A percentile compares a stretch with the other conserved stretches of the same genome.
phyloP scores from a whole-genome alignment of 2,329 filamentous ascomycete species.

The Penicillium sp. region DNA sequence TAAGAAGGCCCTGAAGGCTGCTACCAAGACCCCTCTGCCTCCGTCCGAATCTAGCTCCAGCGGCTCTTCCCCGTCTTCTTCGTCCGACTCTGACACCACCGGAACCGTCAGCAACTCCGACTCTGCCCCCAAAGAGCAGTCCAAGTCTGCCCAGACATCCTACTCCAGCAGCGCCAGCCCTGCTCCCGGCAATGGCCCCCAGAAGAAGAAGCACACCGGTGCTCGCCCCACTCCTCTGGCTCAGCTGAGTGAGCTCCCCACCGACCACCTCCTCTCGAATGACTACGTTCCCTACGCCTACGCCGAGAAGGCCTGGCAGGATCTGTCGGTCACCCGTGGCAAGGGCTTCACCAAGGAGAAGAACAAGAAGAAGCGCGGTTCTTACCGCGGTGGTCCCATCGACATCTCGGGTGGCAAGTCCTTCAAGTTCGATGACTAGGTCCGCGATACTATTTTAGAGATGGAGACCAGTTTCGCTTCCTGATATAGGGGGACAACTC shows the following conservation, averaged over 20 bases:
- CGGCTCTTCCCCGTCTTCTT: no score
- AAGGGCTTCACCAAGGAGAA: conserved; percentile 99
- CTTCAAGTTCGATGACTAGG: conserved; percentile 86
- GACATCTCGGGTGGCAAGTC: conserved; percentile 65
- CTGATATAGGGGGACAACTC: no score
- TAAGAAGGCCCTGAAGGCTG: conserved; percentile 27
- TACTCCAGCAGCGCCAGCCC: conserved; percentile 50
- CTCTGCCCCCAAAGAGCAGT: conserved; percentile 17
- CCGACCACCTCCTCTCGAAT: conserved; percentile 70
- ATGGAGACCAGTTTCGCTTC: no score
- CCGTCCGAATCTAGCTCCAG: no score
- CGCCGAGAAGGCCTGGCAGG: conserved; percentile 76
- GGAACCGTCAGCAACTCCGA: no score
- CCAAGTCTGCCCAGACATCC: conserved; percentile 22
- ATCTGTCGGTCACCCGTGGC: conserved; percentile 81
- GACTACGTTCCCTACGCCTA: conserved; percentile 77
- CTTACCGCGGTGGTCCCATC: conserved; percentile 80
- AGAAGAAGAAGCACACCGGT: conserved; percentile 38
- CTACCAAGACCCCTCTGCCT: conserved; percentile 31
- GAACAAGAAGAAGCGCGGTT: conserved; percentile 93
- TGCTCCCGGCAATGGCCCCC: conserved; percentile 21
- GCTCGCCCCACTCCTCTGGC: conserved; percentile 64
- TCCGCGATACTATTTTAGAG: no score
- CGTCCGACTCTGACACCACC: conserved; percentile 19
- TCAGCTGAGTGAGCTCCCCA: conserved; percentile 59